Base-by-base conservation (phyloP, 139 green algal species). In the Trebouxia sp. region DNA sequence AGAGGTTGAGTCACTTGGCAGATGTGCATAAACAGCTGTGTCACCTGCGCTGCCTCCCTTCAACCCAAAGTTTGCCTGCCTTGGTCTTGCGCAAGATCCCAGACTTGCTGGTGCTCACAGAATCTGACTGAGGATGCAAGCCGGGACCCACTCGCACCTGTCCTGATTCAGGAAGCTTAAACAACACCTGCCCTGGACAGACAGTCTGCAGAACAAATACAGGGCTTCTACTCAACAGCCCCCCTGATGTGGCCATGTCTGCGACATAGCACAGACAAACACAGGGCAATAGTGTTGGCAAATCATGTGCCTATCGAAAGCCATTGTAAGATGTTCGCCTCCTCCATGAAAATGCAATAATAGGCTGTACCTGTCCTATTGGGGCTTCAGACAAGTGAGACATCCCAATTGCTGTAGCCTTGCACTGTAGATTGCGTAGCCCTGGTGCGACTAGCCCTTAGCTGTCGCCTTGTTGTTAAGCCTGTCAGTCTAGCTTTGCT, bases 11-110 rank as follows among this genome's bases (percentile, higher is more conserved):
- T 15, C 26, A 26, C 24, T 43, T 45, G 8, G 32, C 65, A 9
- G 37, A 15, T 76, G 15, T 76, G n/a, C n/a, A n/a, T n/a, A n/a
- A n/a, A n/a, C n/a, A n/a, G n/a, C 43, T 14, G 39, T 14, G 15
- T 55, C 83, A 95, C 92, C 91, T 75, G 70, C 93, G 94, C 45
- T 95, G 92, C 26, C 85, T 79, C 6, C 85, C 80, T 67, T 94
- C 87, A 3, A 97, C 78, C 90, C 92, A 98, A 5, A 96, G 67
- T 76, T 93, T 92, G 7, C 88, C 87, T 24, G 30, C 70, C 30
- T 87, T 89, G 10, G 88, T 89, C 62, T 92, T 87, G 65, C 79
- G 81, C 35, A 95, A 70, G 5, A 94, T 35, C 26, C 93, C 94
- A 38, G 86, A 79, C 39, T 91, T 91, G 22, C 70, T 80, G 20